Conservation (phyloP, 1,139 yeast genomes). For the Sugiyamaella japonica region DNA sequence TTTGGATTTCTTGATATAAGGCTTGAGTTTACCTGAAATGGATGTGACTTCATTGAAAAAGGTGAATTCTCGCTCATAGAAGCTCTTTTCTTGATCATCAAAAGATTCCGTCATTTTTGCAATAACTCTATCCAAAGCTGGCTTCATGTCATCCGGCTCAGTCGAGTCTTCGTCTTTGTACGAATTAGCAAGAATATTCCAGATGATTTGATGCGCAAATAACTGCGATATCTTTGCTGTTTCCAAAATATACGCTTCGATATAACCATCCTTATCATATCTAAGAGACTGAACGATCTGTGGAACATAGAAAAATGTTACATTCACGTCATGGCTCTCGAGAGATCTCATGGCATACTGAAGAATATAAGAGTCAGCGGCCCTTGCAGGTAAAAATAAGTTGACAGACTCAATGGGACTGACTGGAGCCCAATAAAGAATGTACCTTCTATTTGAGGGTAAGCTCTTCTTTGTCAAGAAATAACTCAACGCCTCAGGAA, state of each 20-base stretch:
- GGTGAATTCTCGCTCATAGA: slow-evolving; percentile 79
- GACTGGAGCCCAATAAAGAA: slow-evolving; percentile 73
- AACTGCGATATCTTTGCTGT: slow-evolving; percentile 88
- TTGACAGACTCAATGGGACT: slow-evolving; percentile 86
- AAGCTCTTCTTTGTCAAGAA: slow-evolving; percentile 28
- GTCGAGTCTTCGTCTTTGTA: slow-evolving; percentile 80
- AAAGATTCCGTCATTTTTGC: slow-evolving; percentile 65
- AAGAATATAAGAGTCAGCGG: slow-evolving; percentile 63
- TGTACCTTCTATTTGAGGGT: slow-evolving; percentile 34
- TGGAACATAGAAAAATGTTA: slow-evolving; percentile 95
- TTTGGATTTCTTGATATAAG: slow-evolving; percentile 87
- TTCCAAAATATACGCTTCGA: slow-evolving; percentile 83
- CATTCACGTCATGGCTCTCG: slow-evolving; percentile 82
- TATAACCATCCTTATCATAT: slow-evolving; percentile 80
- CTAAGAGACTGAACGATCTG: slow-evolving; percentile 93
- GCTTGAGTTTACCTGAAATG: slow-evolving; percentile 92
- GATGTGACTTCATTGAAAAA: slow-evolving; percentile 91
- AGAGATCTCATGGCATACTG: slow-evolving; percentile 92
- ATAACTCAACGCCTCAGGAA: slow-evolving; percentile 64
- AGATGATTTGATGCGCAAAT: slow-evolving; percentile 95
- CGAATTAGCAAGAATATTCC: slow-evolving; percentile 96
- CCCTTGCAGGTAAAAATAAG: slow-evolving; percentile 75
- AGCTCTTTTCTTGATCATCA: slow-evolving; percentile 57
- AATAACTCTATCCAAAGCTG: slow-evolving; percentile 74
- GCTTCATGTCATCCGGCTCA: slow-evolving; percentile 80